phyloP scores from a whole-genome alignment of 495 filamentous ascomycete species.

The Schizothecium vesticola region DNA sequence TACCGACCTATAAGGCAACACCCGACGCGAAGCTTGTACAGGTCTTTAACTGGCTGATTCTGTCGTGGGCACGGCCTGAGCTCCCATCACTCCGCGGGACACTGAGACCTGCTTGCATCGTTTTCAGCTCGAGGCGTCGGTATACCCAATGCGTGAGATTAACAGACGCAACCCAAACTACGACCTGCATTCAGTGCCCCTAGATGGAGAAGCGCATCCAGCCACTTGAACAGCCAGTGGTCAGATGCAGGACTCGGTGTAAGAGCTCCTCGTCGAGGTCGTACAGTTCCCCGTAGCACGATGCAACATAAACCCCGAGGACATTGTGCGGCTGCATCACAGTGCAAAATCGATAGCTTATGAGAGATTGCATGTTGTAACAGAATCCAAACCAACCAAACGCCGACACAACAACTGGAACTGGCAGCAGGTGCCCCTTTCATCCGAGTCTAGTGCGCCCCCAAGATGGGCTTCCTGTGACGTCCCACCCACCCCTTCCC shows the following conservation, averaged over 20 bases:
- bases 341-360: not conserved
- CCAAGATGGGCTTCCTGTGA: not conserved
- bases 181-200: not conserved
- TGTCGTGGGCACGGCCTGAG: not conserved
- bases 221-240: not conserved
- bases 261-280: not conserved
- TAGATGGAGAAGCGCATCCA: not conserved
- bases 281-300: not conserved
- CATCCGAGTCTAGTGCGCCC: not conserved
- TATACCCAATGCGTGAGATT: not conserved
- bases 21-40: too few relatives aligned
- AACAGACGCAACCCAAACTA: not conserved
- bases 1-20: too few relatives aligned
- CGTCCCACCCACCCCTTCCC: not conserved
- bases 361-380: not conserved
- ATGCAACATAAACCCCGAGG: not conserved
- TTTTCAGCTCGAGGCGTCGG: not conserved
- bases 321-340: not conserved
- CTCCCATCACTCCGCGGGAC: not conserved
- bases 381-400: not conserved
- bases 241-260: not conserved
- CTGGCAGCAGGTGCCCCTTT: not conserved
- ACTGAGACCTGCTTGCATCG: not conserved
- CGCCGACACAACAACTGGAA: not conserved
- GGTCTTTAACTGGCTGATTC: not conserved